Evolutionary conservation across 1,284 basidiomycete genomes (phyloP), one percentile per base, ranked within the genome.

Genomic region (Pulveroboletus sp.): DNA sequence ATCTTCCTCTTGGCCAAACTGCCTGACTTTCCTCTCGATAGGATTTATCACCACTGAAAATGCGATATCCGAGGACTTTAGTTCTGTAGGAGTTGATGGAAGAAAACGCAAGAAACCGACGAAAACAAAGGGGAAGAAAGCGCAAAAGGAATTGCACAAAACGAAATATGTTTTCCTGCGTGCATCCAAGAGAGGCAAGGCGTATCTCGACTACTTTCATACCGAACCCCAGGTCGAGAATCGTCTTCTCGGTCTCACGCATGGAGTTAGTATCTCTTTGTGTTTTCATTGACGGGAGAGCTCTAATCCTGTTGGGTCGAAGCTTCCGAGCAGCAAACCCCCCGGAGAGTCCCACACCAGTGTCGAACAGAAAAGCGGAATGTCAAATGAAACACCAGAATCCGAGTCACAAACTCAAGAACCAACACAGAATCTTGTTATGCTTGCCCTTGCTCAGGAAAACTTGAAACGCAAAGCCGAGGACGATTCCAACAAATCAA

Each of bases 171-270:
- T 77, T 17, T 89, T 90, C 70, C 78, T 85, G 58, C 71, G 68
- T 46, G 69, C 77, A 12, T 77, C 78, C 39, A 75, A 78, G 55
- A 71, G 73, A 48, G 76, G 74, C 15, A 61, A 74, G 43, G 75
- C 70, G 48, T 91, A 89, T 66, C 64, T 72, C 31, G 81, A 89
- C 62, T 89, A 91, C 65, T 92, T 92, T 72, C 77, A 81, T 51
- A 83, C 87, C 18, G 77, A 81, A 58, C 75, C 75, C 17, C 75
- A 79, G 26, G 78, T 82, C 22, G 87, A 90, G 73, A 82, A 76
- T 63, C 77, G 75, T 38, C 67, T 89, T 54, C 71, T 91, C 35
- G 83, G 81, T 28, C 63, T 91, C 33, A 73, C 80, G 31, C 77
- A 84, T 62, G 67, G 81, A 76, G 87, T 87, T 43, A 38, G 80